phyloP scores from a whole-genome alignment of 805 yeast species.

The Clavispora santaluciae region DNA sequence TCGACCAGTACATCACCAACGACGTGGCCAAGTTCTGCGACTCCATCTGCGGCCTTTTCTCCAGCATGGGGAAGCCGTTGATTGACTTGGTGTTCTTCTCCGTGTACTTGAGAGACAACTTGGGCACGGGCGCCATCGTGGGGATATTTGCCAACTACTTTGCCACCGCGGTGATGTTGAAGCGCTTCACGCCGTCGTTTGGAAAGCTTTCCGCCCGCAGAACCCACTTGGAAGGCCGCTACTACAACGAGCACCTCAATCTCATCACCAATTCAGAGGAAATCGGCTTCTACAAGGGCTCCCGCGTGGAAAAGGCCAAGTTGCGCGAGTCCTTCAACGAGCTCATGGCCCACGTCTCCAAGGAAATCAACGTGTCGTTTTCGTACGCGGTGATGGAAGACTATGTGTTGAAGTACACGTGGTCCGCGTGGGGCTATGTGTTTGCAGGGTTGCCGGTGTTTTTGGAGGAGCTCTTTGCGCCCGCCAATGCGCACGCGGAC shows the following conservation, averaged over 20 bases:
- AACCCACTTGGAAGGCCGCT: conserved; percentile 82
- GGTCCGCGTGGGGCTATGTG: conserved; percentile 94
- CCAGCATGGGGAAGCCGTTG: conserved; percentile 87
- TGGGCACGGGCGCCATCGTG: conserved; percentile 80
- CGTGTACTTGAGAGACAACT: conserved; percentile 73
- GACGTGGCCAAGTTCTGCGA: conserved; percentile 79
- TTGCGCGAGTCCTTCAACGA: conserved; percentile 54
- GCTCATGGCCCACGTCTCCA: conserved; percentile 49
- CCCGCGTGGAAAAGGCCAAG: conserved; percentile 67
- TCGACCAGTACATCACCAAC: conserved; percentile 82
- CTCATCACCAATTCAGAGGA: conserved; percentile 88
- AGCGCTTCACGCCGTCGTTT: conserved; percentile 75
- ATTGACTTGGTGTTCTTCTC: conserved; percentile 83
- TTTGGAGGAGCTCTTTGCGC: conserved; percentile 45
- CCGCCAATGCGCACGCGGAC: conserved; percentile 16
- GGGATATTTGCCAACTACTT: conserved; percentile 82
- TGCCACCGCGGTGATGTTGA: conserved; percentile 70
- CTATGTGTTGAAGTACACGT: conserved; percentile 80
- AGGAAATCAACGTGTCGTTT: conserved; percentile 55
- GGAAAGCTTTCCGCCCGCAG: conserved; percentile 69
- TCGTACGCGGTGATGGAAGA: conserved; percentile 75
- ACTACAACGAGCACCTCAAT: conserved; percentile 79
- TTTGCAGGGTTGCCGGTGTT: conserved; percentile 89
- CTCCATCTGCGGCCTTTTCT: conserved; percentile 75
- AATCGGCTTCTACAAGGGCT: conserved; percentile 90